Base-by-base conservation (phyloP, 805 yeast species). In the Wickerhamiella australiensis region DNA sequence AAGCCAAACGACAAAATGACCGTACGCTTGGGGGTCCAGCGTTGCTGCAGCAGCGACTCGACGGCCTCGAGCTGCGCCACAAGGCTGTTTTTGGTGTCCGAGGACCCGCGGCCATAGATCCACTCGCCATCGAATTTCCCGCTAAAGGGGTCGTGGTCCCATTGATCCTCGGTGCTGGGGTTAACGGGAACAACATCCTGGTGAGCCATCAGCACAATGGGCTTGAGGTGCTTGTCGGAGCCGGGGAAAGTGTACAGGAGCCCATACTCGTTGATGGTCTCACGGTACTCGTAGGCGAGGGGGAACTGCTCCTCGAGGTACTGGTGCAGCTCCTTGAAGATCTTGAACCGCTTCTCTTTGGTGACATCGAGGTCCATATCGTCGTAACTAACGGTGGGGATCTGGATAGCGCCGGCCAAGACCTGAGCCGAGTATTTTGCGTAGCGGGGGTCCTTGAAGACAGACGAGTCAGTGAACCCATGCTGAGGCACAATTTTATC, bases 101-200 rank as follows among this genome's bases (percentile, higher is more conserved):
- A 63, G 5, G 83, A 63, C 43, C 94, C 94, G 58, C 94, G 72
- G 1, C 94, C 94, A 70, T 75, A 80, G 3, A 84, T 56, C 40
- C 60, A 66, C 26, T 70, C 68, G 21, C 83, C 85, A 58, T 83
- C 90, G 60, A 67, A 82, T 56, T 71, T 67, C 13, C 81, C 85
- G n/a, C 67, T 61, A 51, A 77, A 80, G 9, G 92, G 92, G 5
- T 78, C 77, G 58, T 74, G 68, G 1, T 63, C 64, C 90, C 90
- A 83, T 51, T 74, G 67, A 36, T 60, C 65, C 50, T 70, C 60
- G 0, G 84, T 76, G 41, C 49, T 73, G 20, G 65, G 59, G 56
- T 77, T 80, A 7, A 80, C 79, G 1, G 92, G 90, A 31, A 83
- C 92, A 7, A 79, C 82, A 59, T 82, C 90, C 62, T 76, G 81